These are phyloP conservation scores for Capsicum baccatum DNA, from an alignment of 257 asterid species.

Conservation along the genomic window DNA sequence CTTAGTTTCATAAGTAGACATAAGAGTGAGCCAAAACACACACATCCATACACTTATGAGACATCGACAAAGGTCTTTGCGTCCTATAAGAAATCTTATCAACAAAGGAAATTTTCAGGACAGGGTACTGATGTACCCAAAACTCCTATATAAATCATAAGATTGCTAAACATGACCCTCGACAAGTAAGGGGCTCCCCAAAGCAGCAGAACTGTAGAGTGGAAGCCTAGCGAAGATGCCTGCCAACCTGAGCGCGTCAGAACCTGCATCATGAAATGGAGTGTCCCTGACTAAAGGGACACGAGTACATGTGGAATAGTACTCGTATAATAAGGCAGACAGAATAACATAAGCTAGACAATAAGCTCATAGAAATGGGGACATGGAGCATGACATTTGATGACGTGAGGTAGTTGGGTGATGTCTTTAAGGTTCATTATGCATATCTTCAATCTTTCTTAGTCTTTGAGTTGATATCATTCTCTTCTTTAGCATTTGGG, in stretches of 20 bases:
- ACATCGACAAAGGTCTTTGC: neutral
- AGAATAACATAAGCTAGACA: neutral
- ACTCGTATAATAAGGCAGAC: neutral
- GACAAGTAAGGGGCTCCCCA: neutral
- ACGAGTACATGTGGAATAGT: neutral
- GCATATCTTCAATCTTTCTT: neutral
- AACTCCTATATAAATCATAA: too few relatives aligned
- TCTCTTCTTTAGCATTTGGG: neutral
- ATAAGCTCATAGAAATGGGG: too few relatives aligned
- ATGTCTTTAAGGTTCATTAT: neutral
- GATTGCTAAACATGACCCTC: too few relatives aligned
- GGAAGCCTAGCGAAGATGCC: neutral
- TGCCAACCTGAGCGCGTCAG: neutral
- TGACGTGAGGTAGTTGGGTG: neutral
- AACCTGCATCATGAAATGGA: neutral
- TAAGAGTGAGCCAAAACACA: neutral
- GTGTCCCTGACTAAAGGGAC: neutral
- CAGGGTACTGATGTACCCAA: too few relatives aligned
- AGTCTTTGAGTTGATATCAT: too few relatives aligned
- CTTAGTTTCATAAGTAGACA: neutral
- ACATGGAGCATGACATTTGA: neutral
- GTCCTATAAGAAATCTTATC: neutral
- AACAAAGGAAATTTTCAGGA: too few relatives aligned
- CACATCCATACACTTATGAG: neutral
- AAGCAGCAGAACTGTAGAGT: neutral